Evolutionary conservation across 306 rosid species (phyloP), one percentile per base, ranked within the genome.

Genomic region (Citrullus amarus): DNA sequence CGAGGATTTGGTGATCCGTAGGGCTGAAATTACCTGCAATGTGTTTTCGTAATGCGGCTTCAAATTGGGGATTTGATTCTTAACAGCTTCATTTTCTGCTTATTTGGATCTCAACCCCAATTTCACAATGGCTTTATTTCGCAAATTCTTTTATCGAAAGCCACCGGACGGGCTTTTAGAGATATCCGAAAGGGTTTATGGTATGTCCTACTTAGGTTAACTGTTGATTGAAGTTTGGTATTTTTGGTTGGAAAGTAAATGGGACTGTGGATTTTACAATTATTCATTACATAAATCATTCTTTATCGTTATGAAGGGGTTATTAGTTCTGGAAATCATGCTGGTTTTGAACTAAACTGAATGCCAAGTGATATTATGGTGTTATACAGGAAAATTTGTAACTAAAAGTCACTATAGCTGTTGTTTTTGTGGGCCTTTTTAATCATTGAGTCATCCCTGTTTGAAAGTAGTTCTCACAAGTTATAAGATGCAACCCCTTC

Each of bases 161-260:
- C 99, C 99, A 9, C 99, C 99, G 25, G 98, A 96, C 30, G 99
- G 99, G 83, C 96, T 92, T 68, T 72, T 93, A 51, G 99, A 96
- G 89, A 96, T 96, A 84, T 86, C 92, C 83, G 99, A 90, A 81
- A 88, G 93, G 86, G 97, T 96, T 87, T 96, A 91, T 86, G 98
- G 99, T 96, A 89, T 44, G 96, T 68, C 81, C 67, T 62, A 6
- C 79, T 51, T 75, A 2, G 82, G 83, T 83, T 69, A n/a, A 28
- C 68, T 78, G 81, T 73, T 66, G 46, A 32, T 30, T 50, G 48
- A 75, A 20, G 51, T 67, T 81, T 76, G 74, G 74, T 68, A 63
- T 80, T 77, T 48, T 56, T 44, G 71, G 57, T 59, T 20, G 61
- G 75, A 81, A 83, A 78, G 16, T 79, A 59, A 61, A 79, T 55